A percentile compares a stretch with the other conserved stretches of the same genome.
Conservation (phyloP, 176 grass and related monocot genomes). For the Tuctoria greenei region DNA sequence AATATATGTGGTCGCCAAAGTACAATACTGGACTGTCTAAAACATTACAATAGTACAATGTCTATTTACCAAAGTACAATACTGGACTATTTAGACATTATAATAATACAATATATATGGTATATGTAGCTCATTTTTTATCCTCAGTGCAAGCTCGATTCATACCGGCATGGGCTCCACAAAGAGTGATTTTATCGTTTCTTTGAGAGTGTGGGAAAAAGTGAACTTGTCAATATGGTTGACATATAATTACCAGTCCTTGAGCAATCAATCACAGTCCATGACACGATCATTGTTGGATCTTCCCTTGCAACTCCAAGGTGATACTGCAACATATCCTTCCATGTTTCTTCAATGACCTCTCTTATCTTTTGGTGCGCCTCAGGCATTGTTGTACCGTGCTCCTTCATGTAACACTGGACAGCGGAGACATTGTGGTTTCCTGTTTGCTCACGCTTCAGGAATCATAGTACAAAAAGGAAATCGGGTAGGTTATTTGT, state of each 20-base stretch:
- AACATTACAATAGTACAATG: too few species aligned
- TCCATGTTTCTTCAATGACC: constrained; percentile 27
- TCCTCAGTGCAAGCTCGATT: background rate
- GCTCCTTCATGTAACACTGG: constrained; percentile 45
- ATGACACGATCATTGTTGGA: background rate
- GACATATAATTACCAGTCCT: constrained; percentile 22
- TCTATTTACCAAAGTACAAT: too few species aligned
- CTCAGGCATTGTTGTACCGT: background rate
- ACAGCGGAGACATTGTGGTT: constrained; percentile 29
- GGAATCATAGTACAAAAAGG: background rate
- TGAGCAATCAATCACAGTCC: constrained; percentile 8
- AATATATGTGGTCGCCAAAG: too few species aligned
- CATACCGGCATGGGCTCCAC: constrained; percentile 20
- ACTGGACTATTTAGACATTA: too few species aligned
- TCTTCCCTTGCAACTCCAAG: background rate
- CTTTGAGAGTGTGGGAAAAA: constrained; percentile 23
- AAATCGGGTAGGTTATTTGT: too few species aligned
- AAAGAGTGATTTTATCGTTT: constrained; percentile 13
- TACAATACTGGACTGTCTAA: too few species aligned
- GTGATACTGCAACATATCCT: constrained; percentile 24
- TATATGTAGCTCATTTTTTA: too few species aligned
- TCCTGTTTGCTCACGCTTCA: constrained; percentile 35
- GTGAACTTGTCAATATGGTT: constrained; percentile 10
- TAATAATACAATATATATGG: too few species aligned
- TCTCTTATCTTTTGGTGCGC: constrained; percentile 20